Evolutionary conservation across 169 alveolate species (phyloP), one percentile per base, ranked within the genome.

Genomic region (Cryptosporidium tyzzeri): DNA sequence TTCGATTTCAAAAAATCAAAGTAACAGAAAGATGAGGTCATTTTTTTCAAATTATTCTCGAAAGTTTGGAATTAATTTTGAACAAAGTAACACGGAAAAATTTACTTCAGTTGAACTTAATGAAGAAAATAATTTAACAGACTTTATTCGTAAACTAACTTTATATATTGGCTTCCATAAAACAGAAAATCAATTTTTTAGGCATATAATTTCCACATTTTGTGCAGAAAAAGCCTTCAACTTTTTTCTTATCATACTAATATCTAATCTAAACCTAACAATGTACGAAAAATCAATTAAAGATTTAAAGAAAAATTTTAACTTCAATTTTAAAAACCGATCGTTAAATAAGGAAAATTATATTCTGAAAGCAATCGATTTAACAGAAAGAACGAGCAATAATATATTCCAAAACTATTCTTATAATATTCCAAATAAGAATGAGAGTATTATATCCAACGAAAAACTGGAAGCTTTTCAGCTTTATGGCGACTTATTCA

Each of bases 401-500:
- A 5, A 3, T 65, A 9, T 65, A 16, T 14, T 29, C 10, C 18
- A 65, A 26, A 35, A 29, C n/a, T 65, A 35, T 33, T 65, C 29
- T 65, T 35, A 26, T 26, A 10, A 65, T 65, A 10, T n/a, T 21
- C 14, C 18, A 45, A 29, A 35, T 33, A 31, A 14, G 23, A 62
- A 65, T 8, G 29, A 69, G 16, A 41, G 35, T 26, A 18, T 50
- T 3, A 33, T 12, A 29, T 0, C 8, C 18, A 31, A 51, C 2
- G 70, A 29, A 2, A 33, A 55, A 12, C 9, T 35, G 26, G 55
- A 59, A 9, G 23, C 31, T 53, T 55, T 73, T 31, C 51, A 73
- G 12, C 37, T 73, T n/a, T 51, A 37, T 73, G 86, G 70, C n/a
- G 71, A 73, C 10, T 6, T 73, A 51, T 53, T 73, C 8, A 50